Base-by-base conservation (phyloP, 345 rosid genomes). In the Diplotaxis tenuifolia region DNA sequence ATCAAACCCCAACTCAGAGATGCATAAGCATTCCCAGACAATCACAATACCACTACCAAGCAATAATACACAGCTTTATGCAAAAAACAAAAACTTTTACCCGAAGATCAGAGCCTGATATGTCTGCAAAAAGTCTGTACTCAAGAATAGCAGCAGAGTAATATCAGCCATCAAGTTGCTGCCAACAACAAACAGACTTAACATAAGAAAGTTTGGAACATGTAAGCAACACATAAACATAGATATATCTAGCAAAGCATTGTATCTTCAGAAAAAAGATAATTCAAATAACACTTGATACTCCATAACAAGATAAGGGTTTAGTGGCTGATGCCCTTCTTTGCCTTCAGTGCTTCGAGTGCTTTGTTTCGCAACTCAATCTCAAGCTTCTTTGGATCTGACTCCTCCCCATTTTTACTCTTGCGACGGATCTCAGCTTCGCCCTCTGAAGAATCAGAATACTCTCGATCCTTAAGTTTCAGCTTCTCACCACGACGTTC, bases 331-430 rank as follows among this genome's bases (percentile, higher is more conserved):
- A 77, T 79, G 76, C 87, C 89, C 90, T 86, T 96, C 93, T 96
- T 96, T 53, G 99, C 99, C 86, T 96, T 96, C 57, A 90, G 75
- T 36, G 96, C 84, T 78, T 96, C 98, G 0, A 96, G 84, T 52
- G 99, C 99, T 85, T 88, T 92, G 85, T 88, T 84, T 84, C 97
- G 83, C 74, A 96, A 56, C 84, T 96, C 98, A 67, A 90, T 85
- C 85, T 96, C 99, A 67, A 96, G 98, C 79, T 80, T 82, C 82
- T 84, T 89, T 81, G 87, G 92, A 72, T 89, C 87, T 27, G 84
- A 65, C 31, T 82, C 83, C 59, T 77, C 65, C 70, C 76, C 86
- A 40, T 84, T 89, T 28, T 74, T 79, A 28, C 76, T 80, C 65
- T 76, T 83, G 8, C 62, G 71, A 82, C 7, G 80, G 23, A 70